Base-by-base conservation (phyloP, 2,329 filamentous ascomycete genomes). In the Trichothecium roseum region DNA sequence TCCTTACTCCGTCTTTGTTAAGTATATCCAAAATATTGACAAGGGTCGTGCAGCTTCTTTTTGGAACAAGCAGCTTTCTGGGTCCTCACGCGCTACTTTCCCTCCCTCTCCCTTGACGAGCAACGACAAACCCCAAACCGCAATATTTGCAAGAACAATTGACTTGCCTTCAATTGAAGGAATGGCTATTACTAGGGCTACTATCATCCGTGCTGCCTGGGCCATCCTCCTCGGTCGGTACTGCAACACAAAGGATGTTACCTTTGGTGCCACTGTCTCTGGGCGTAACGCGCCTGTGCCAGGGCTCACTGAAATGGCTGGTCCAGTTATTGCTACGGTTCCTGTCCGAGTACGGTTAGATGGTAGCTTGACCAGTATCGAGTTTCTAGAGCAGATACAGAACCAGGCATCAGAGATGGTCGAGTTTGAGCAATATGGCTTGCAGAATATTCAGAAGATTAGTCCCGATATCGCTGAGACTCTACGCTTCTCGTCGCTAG, bases 1-100 rank as follows among this genome's bases (percentile, higher is more conserved):
- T 24, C 33, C 37, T 8, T 64, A 64, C 45, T 59, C 57, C 30
- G 48, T 55, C 27, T 66, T 65, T 38, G 61, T 66, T 40, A 52
- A 55, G 30, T 60, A 63, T 37, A 50, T 66, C 5, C 50, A 56
- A 38, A 52, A 61, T 26, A 48, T 53, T n/a, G 37, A 46, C 16
- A 7, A 31, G 13, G 42, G 9, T 9, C 16, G 31, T 8, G 31
- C 31, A 4, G 18, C 18, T 20, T 14, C 17, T 12, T 33, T 18
- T 14, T 33, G 31, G 31, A 13, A 12, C 2, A 14, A 20, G 4
- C 15, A 22, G n/a, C 17, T 33, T 5, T 6, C 7, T 8, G 35
- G 28, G 10, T 27, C 35, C 13, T n/a, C 28, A 7, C 35, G 17
- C 2, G 28, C 35, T 15, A 26, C n/a, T 4, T 36, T 36, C 15